These are phyloP conservation scores for Paecilomyces fulvus DNA, from an alignment of 2,329 filamentous ascomycete species.

Conservation along the genomic window DNA sequence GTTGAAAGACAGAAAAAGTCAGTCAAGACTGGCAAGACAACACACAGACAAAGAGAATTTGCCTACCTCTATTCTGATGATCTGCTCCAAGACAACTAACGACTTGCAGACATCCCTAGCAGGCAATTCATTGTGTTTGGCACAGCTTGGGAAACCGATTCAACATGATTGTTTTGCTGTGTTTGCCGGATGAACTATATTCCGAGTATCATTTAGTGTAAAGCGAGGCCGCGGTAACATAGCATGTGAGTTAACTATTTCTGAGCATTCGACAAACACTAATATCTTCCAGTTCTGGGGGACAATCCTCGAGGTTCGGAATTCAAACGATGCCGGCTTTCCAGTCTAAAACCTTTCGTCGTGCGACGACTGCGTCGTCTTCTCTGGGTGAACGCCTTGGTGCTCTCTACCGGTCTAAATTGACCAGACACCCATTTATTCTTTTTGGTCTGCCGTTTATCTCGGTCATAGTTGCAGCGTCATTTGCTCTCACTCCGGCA, in stretches of 20 bases:
- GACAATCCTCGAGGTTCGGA: not conserved
- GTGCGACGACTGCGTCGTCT: conserved; percentile 38
- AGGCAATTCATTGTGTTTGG: not conserved
- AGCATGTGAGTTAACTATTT: not conserved
- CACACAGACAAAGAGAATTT: not conserved
- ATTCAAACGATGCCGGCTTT: conserved; percentile 51
- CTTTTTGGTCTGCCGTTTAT: conserved; percentile 94
- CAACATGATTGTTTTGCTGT: not conserved
- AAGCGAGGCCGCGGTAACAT: not conserved
- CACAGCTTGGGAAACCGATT: not conserved
- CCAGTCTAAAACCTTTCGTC: conserved; percentile 61
- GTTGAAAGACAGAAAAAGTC: not conserved
- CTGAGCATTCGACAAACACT: not conserved
- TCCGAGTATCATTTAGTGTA: not conserved
- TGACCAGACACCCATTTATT: conserved; percentile 75
- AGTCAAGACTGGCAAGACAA: not conserved
- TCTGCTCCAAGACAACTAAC: not conserved
- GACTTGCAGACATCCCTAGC: not conserved
- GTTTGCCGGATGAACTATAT: not conserved
- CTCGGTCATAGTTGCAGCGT: conserved; percentile 77
- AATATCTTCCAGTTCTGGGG: not conserved
- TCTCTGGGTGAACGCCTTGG: conserved; percentile 62
- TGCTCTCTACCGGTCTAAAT: conserved; percentile 63
- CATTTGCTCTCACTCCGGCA: conserved; percentile 88
- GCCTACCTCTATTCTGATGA: not conserved